Evolutionary conservation across 179 eudicot genomes (phyloP).

Genomic region (Kewa caespitosa): DNA sequence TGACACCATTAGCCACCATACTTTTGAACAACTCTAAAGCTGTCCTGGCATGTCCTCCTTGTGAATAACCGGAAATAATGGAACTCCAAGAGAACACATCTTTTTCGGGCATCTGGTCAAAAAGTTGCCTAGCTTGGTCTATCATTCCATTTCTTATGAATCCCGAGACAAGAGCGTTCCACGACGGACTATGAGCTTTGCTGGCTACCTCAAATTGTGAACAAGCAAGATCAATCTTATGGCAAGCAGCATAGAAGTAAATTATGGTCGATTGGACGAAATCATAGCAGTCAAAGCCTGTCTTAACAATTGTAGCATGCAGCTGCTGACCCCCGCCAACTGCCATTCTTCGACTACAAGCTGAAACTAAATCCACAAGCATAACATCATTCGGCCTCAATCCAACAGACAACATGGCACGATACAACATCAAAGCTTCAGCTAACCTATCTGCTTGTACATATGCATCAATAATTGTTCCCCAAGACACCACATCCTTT

Average conservation of each 20-base stretch:
- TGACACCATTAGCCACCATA: slow-evolving; percentile 57
- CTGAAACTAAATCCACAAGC: slow-evolving; percentile 68
- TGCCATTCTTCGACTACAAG: slow-evolving; percentile 57
- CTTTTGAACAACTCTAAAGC: slow-evolving; percentile 69
- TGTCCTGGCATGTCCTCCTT: slow-evolving; percentile 45
- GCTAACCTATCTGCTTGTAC: slow-evolving; percentile 46
- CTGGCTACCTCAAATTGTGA: slow-evolving; percentile 62
- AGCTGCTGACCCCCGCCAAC: slow-evolving; percentile 65
- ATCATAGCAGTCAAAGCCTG: slow-evolving; percentile 58
- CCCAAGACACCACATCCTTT: slow-evolving; percentile 87
- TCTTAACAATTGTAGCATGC: slow-evolving; percentile 50
- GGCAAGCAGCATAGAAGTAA: slow-evolving; percentile 73
- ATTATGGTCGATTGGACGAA: slow-evolving; percentile 73
- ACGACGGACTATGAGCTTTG: slow-evolving; percentile 61
- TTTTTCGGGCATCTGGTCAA: slow-evolving; percentile 45
- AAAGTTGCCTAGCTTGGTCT: slow-evolving; percentile 32
- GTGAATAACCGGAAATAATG: slow-evolving; percentile 91
- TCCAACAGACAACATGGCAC: slow-evolving; percentile 48
- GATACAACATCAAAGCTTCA: slow-evolving; percentile 65
- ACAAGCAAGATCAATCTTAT: slow-evolving; percentile 48
- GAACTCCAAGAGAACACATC: slow-evolving; percentile 95
- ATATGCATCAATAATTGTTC: slow-evolving; percentile 72
- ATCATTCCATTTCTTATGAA: slow-evolving; percentile 40
- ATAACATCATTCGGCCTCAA: slow-evolving; percentile 68
- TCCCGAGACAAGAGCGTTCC: slow-evolving; percentile 53